phyloP scores from a whole-genome alignment of 1,284 basidiomycete genomes.

The Acaromyces ingoldii region DNA sequence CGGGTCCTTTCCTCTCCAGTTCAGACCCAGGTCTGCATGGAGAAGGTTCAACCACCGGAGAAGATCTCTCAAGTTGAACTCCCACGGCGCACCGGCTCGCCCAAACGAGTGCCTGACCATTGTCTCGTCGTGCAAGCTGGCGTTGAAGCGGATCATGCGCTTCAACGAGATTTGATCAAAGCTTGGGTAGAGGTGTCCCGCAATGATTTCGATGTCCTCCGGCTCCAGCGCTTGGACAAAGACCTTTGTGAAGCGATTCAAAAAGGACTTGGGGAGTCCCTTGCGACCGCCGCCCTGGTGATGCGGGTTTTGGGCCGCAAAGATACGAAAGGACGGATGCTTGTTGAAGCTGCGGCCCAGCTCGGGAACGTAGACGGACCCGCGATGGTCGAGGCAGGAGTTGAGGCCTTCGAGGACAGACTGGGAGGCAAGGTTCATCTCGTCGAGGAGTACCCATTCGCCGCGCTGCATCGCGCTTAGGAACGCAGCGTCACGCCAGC shows the following conservation, averaged over 20 bases:
- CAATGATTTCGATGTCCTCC: slow-evolving; percentile 75
- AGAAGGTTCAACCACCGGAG: slow-evolving; percentile 71
- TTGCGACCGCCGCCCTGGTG: slow-evolving; percentile 96
- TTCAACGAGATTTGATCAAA: slow-evolving; percentile 59
- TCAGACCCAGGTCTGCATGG: slow-evolving; percentile 57
- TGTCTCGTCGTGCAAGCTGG: slow-evolving; percentile 64
- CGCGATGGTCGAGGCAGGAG: slow-evolving; percentile 91
- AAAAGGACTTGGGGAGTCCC: slow-evolving; percentile 92
- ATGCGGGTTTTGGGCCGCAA: slow-evolving; percentile 95
- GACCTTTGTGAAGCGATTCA: slow-evolving; percentile 97
- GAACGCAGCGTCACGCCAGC: slow-evolving; percentile 96
- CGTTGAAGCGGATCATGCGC: slow-evolving; percentile 80
- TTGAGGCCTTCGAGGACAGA: slow-evolving; percentile 96
- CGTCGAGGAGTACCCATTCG: slow-evolving; percentile 93
- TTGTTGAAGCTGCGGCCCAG: slow-evolving; percentile 80
- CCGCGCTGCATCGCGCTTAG: slow-evolving; percentile 69
- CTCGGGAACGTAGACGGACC: slow-evolving; percentile 91
- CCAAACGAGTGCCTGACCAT: slow-evolving; percentile 68
- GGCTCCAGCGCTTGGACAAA: slow-evolving; percentile 81
- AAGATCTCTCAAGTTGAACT: slow-evolving; percentile 95
- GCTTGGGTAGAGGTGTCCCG: slow-evolving; percentile 67
- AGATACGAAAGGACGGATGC: slow-evolving; percentile 89
- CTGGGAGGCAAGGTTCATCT: slow-evolving; percentile 92
- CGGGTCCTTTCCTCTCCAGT: slow-evolving; percentile 54
- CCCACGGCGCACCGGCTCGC: slow-evolving; percentile 87